Base-by-base conservation (phyloP, 768 basidiomycete species). In the Rhodocollybia butyracea region DNA sequence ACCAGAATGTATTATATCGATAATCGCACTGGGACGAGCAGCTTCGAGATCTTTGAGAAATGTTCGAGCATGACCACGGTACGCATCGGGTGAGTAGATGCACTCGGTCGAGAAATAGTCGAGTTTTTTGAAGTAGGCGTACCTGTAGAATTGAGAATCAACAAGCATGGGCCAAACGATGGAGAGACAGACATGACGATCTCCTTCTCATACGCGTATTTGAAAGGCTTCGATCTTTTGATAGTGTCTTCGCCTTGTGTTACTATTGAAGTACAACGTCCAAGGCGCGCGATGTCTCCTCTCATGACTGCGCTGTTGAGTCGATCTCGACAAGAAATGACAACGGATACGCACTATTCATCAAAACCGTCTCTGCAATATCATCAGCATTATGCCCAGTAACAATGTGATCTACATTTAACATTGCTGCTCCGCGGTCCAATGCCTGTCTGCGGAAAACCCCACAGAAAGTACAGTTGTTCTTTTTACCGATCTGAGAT, bases 101-200 rank as follows among this genome's bases (percentile, higher is more conserved):
- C 97, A 99, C 67, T 99, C 97, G 7, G 96, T 99, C 2, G 95
- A 98, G 72, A 97, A 98, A 70, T 99, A 99, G 66, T 98, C 95
- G 21, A 99, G 79, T 71, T 98, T 97, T 77, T 96, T 98, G 78
- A 98, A 98, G 71, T 99, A 98, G 8, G 96, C 96, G 69, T 98
- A 98, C 93, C 93, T 95, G 63, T 34, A 27, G 50, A 41, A 39
- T 55, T 46, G 32, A 47, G 15, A 40, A 50, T 50, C 40, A 32
- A 32, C 29, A 22, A 42, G 36, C 40, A 52, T 13, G 27, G 30
- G 34, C 48, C 17, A 21, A 31, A 56, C 19, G 39, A 47, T 56
- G 51, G 60, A 41, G 31, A n/a, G 40, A 70, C 82, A 59, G 61
- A 93, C 97, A 99, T 98, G 59, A 99, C 97, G 30, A 99, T 98